phyloP scores from a whole-genome alignment of 352 stramenopile species.

The Phytophthora ramorum region DNA sequence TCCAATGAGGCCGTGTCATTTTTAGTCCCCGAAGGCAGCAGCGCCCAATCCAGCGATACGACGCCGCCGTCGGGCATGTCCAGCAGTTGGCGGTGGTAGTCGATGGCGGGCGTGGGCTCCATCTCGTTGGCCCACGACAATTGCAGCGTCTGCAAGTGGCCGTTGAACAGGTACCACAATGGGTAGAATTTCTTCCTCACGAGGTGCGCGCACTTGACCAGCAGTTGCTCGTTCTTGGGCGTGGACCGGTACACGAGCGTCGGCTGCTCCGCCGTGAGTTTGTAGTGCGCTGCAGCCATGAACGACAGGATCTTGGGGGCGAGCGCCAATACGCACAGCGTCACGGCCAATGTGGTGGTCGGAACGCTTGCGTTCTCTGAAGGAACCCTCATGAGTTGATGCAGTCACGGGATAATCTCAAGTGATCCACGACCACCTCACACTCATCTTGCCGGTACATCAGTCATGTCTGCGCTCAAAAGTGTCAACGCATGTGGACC shows the following conservation, averaged over 20 bases:
- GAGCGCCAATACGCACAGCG: slow-evolving; percentile 24
- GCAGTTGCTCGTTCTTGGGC: slow-evolving; percentile 41
- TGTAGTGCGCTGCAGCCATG: slow-evolving; percentile 38
- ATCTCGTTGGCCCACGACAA: slow-evolving; percentile 47
- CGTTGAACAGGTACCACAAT: slow-evolving; percentile 68
- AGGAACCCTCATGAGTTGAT: slow-evolving; percentile 11
- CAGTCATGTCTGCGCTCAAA: no score
- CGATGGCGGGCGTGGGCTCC: slow-evolving; percentile 36
- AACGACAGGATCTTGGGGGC: slow-evolving; percentile 23
- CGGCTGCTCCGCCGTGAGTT: slow-evolving; percentile 46
- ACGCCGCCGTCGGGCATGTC: slow-evolving; percentile 70
- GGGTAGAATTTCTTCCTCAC: slow-evolving; percentile 57
- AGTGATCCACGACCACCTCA: no score
- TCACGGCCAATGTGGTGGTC: slow-evolving; percentile 20
- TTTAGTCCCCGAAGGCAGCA: slow-evolving; percentile 28
- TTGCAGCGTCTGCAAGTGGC: slow-evolving; percentile 66
- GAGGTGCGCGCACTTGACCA: slow-evolving; percentile 50
- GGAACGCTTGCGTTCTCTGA: slow-evolving; percentile 3
- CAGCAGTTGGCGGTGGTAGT: slow-evolving; percentile 67
- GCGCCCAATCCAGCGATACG: slow-evolving; percentile 74
- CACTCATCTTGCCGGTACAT: no score
- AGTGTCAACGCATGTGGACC: no score
- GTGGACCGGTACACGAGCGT: slow-evolving; percentile 53
- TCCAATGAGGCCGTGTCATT: slow-evolving; percentile 23
- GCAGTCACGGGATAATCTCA: background rate